A percentile compares a stretch with the other conserved stretches of the same genome.
Conservation (phyloP, 2,329 filamentous ascomycete species). For the Fusarium buxicola region DNA sequence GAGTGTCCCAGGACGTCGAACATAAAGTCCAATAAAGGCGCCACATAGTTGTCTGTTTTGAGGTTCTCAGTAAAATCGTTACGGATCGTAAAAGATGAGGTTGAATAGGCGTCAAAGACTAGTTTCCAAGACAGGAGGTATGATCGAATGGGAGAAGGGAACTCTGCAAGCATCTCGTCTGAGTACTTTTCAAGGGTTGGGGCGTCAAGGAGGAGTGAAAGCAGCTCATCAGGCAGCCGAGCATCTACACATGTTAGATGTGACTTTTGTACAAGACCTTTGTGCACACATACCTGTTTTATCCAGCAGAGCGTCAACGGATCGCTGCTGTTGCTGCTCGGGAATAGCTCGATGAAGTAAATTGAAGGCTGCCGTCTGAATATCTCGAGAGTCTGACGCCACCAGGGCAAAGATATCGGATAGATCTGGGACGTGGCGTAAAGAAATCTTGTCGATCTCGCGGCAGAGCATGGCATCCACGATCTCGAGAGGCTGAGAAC, state of each 20-base stretch:
- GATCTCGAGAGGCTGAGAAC: slow-evolving; percentile 76
- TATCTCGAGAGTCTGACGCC: slow-evolving; percentile 76
- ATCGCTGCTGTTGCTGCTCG: slow-evolving; percentile 80
- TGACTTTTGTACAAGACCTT: accelerated
- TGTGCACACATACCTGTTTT: slow-evolving; percentile 63
- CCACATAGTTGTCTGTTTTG: slow-evolving; percentile 77
- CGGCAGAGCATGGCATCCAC: slow-evolving; percentile 80
- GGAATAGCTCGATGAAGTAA: slow-evolving; percentile 86
- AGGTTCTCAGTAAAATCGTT: slow-evolving; percentile 83
- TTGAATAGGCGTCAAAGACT: slow-evolving; percentile 85
- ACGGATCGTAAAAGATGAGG: slow-evolving; percentile 84
- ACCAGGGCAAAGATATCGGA: slow-evolving; percentile 80
- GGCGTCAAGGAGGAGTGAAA: slow-evolving; percentile 84
- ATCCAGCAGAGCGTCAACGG: slow-evolving; percentile 79
- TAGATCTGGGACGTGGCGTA: slow-evolving; percentile 71
- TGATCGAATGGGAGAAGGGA: slow-evolving; percentile 77
- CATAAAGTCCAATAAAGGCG: slow-evolving; percentile 78
- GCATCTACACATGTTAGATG: slow-evolving; percentile 59
- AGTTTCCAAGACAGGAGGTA: slow-evolving; percentile 93
- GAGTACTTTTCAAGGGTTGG: slow-evolving; percentile 76
- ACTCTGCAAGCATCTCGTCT: slow-evolving; percentile 73
- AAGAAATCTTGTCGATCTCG: slow-evolving; percentile 72
- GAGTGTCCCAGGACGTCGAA: slow-evolving; percentile 89
- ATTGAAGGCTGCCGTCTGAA: slow-evolving; percentile 84
- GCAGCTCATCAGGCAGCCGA: slow-evolving; percentile 82